Base-by-base conservation (phyloP, 2,329 filamentous ascomycete species). In the Aulographum hederae region DNA sequence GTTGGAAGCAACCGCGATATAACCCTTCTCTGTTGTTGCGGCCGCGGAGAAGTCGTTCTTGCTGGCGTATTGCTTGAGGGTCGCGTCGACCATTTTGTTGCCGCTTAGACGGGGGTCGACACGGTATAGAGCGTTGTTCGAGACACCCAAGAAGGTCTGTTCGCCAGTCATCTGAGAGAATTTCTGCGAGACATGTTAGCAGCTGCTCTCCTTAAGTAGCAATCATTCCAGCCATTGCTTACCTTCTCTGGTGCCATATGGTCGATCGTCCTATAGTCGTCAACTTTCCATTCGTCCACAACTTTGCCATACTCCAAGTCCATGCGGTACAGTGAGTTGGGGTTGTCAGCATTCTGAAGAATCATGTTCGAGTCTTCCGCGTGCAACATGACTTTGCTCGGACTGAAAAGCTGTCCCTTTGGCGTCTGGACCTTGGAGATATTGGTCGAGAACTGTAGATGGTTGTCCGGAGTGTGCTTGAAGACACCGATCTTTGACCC, bases 401-500 rank as follows among this genome's bases (percentile, higher is more conserved):
- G 89, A 38, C 77, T 85, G 60, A 98, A 94, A 1, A 85, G 63
- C 49, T 77, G 78, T 44, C 89, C 89, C 28, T 71, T 69, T 2
- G 85, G 81, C 0, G 86, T 93, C 51, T 84, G 75, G 31, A 98
- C 81, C 55, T 91, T 93, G 38, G 82, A 93, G 46, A 98, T 98
- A 41, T 85, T 95, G 37, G 89, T 98, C 10, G 82, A 82, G 53
- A 95, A 98, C 50, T 95, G 80, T 12, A 98, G 67, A 41, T 86
- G 76, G 51, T 95, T 91, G 57, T 92, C 80, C 1, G 74, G 65
- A 0, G 84, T 93, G 48, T 98, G 89, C 54, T 91, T 95, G 68
- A 98, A 98, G 26, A 98, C 89, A 33, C 89, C 89, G 51, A 98
- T 98, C 66, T 95, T 94, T 44, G 85, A 89, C 19, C 89, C 89